Evolutionary conservation across 2,329 filamentous ascomycete species (phyloP), one percentile per base, ranked within the genome.

Genomic region (Stemphylium beticola): DNA sequence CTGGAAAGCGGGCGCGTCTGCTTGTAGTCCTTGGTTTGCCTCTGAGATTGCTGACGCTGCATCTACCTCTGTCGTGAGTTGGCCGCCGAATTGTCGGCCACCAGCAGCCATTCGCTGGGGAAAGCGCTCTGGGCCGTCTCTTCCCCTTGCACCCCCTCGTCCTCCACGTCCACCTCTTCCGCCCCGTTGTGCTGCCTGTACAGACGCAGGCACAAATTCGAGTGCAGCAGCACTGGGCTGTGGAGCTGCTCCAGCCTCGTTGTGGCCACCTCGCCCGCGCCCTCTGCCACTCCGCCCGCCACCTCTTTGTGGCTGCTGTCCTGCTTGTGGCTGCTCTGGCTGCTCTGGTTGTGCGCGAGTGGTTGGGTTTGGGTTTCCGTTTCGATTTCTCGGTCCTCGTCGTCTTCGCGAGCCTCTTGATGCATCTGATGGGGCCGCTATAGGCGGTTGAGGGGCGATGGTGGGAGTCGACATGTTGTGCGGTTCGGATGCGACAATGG

Each of bases 1-100:
- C 10, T 79, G 73, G 59, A 85, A 85, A 17, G 75, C 75, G 7
- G 80, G 77, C 17, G 83, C 82, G 67, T 81, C 78, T 33, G 77
- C 78, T 58, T 83, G 79, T 12, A 84, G 65, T 29, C 70, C 68
- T 12, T 62, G 56, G 18, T 36, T 37, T 14, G 45, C 44, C 18
- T 57, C 49, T 41, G 57, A 50, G 10, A 20, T 44, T 11, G 42
- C 42, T 29, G 64, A 57, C 9, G 60, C 53, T 17, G 55, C 50
- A 20, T 63, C 60, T 4, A 71, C 67, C 1, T 73, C 70, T 9
- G 61, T 65, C 1, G 80, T 81, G 47, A 83, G 68, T 49, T 78
- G 77, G 2, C 80, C 81, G 15, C 81, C 80, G 62, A 83, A 83
- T 38, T 77, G 74, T 53, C 81, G 70, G 7, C 79, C 80, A 49